phyloP scores from a whole-genome alignment of 2,329 filamentous ascomycete species.

The Pestalotiopsis sp. region DNA sequence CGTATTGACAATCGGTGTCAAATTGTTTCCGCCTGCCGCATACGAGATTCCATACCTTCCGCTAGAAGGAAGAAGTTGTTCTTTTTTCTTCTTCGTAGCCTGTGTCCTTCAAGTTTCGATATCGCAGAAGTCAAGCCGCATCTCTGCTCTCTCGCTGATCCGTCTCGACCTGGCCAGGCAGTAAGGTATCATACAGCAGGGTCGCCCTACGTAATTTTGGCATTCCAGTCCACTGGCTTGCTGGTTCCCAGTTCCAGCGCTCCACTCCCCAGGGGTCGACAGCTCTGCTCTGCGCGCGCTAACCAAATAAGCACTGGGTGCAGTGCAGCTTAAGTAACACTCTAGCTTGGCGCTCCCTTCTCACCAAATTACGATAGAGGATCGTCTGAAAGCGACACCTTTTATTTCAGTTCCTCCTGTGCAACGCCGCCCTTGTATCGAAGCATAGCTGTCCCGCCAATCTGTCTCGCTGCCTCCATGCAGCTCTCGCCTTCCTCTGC shows the following conservation, averaged over 20 bases:
- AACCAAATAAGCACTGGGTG: conserved; percentile 6
- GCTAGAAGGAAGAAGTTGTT: background rate
- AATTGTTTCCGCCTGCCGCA: background rate
- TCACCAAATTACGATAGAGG: conserved; percentile 9
- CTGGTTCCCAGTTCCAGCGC: background rate
- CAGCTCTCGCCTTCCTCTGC: background rate
- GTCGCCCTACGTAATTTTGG: background rate
- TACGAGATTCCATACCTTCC: background rate
- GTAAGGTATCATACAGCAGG: background rate
- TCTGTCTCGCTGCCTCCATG: background rate
- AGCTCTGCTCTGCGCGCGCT: background rate
- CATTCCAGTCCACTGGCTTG: background rate
- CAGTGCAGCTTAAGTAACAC: conserved; percentile 4
- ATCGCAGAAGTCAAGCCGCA: background rate
- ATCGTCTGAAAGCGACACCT: conserved; percentile 8
- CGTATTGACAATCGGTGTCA: background rate
- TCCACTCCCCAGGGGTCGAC: conserved; percentile 1
- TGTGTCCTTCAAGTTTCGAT: background rate
- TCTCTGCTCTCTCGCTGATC: background rate
- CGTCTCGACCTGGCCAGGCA: background rate
- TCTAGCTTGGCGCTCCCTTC: conserved; percentile 7
- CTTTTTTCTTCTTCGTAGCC: too few relatives aligned
- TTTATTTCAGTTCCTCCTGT: conserved; percentile 7
- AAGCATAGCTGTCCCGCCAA: background rate
- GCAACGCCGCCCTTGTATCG: background rate